A percentile compares a stretch with the other conserved stretches of the same genome.
phyloP scores from a whole-genome alignment of 345 rosid species.

The Gossypium arboreum region DNA sequence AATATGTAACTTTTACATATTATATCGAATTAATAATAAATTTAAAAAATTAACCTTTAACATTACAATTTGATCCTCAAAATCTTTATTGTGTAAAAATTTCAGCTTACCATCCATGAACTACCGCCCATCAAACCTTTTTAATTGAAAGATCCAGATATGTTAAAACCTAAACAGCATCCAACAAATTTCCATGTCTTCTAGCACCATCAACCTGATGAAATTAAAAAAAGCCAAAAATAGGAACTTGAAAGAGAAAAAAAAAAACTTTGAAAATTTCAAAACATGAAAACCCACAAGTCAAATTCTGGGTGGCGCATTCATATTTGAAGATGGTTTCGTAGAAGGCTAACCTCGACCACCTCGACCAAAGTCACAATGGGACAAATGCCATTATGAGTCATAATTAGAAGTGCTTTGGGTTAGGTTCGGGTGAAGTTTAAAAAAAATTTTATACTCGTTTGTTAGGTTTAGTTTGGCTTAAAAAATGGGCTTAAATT shows the following conservation, averaged over 20 bases:
- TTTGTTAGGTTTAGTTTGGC: rapidly evolving
- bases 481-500: too few relatives aligned
- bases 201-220: slow-evolving; percentile 89
- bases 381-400: slow-evolving; percentile 71
- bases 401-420: too few relatives aligned
- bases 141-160: slow-evolving; percentile 91
- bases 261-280: neutral
- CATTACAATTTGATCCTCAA: too few relatives aligned
- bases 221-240: neutral
- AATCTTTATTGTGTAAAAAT: neutral
- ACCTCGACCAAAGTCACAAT: slow-evolving; percentile 88
- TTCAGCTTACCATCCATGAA: slow-evolving; percentile 85
- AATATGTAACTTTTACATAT: too few relatives aligned
- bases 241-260: slow-evolving; percentile 7
- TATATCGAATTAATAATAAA: too few relatives aligned
- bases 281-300: neutral
- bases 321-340: slow-evolving; percentile 26
- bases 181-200: slow-evolving; percentile 71
- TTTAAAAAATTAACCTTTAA: too few relatives aligned
- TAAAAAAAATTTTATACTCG: too few relatives aligned
- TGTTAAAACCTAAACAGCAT: slow-evolving; percentile 86
- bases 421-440: rapidly evolving
- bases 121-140: slow-evolving; percentile 89
- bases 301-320: neutral
- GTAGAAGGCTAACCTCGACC: slow-evolving; percentile 71